Evolutionary conservation across 2,329 filamentous ascomycete genomes (phyloP), one percentile per base, ranked within the genome.

Genomic region (Cladosporium cucumerinum): DNA sequence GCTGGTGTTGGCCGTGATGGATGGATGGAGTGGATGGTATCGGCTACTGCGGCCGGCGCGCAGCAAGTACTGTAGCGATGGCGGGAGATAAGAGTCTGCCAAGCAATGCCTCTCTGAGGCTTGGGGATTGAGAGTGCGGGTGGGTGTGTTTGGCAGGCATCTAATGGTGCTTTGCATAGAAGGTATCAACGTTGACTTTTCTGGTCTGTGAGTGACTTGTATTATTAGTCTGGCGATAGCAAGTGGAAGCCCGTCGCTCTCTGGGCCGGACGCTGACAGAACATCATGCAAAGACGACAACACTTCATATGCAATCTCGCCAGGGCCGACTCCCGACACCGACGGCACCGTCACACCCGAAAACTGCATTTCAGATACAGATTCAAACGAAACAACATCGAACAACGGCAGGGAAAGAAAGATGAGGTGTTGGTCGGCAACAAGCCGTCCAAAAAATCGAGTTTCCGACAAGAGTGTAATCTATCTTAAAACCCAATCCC

Each of bases 41-140:
- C 55, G 34, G 55, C 14, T 57, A 28, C 30, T 57, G 55, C 55
- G 34, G 55, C 36, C 34, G 34, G 12, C 30, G 32, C 32, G 34
- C 34, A 36, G 34, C 34, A 16, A 21, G 16, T 3, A 54, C n/a
- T 4, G 26, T 3, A 54, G 30, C 10, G 26, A 34, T 14, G 10
- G 26, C n/a, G n/a, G 21, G 34, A 57, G 55, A 57, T 57, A 57
- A 57, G 55, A 57, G 55, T 21, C 11, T 25, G 55, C 55, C 55
- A 57, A 26, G 55, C 11, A 43, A 43, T 34, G 55, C 34, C 26
- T 57, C 23, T 43, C 51, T n/a, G 18, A 54, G 51, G 51, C 51
- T 54, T 54, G 51, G 12, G 10, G 16, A 43, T 43, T 43, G 36
- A n/a, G 18, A 18, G 16, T 3, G 5, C 5, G 1, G 34, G 12